Evolutionary conservation across 768 basidiomycete species (phyloP).

Genomic region (Clitopilus hobsonii): DNA sequence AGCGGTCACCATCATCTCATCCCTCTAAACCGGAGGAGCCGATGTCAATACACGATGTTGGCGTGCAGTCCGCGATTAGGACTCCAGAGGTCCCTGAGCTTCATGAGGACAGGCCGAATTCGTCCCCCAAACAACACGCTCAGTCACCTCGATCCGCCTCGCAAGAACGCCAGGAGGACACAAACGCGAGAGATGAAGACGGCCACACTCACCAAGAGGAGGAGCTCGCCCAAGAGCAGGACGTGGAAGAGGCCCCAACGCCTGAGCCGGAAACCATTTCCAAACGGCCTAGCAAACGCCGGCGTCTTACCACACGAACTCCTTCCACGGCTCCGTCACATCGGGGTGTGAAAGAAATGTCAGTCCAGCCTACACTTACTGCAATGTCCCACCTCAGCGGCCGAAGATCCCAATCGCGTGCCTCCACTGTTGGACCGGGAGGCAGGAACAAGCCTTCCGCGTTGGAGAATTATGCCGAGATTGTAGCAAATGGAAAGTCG

Average conservation of each 20-base stretch:
- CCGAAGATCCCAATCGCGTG: slow-evolving; percentile 12
- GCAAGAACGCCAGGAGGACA: too few relatives aligned
- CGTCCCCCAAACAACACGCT: too few relatives aligned
- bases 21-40: too few relatives aligned
- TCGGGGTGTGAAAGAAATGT: slow-evolving; percentile 12
- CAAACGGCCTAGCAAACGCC: slow-evolving; percentile 11
- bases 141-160: too few relatives aligned
- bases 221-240: background rate
- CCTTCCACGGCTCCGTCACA: slow-evolving; percentile 4
- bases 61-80: too few relatives aligned
- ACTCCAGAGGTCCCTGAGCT: background rate
- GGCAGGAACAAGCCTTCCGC: background rate
- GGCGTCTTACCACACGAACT: slow-evolving; percentile 1
- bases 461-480: background rate
- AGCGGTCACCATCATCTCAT: too few relatives aligned
- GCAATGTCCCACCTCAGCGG: slow-evolving; percentile 12
- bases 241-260: background rate
- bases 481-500: slow-evolving; percentile 29
- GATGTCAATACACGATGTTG: too few relatives aligned
- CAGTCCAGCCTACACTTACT: slow-evolving; percentile 22
- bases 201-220: too few relatives aligned
- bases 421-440: slow-evolving; percentile 10
- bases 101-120: too few relatives aligned
- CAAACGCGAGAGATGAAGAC: too few relatives aligned
- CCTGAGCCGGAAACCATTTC: background rate